A percentile compares a stretch with the other conserved stretches of the same genome.
phyloP scores from a whole-genome alignment of 2,329 filamentous ascomycete species.

The Beauveria sp. region DNA sequence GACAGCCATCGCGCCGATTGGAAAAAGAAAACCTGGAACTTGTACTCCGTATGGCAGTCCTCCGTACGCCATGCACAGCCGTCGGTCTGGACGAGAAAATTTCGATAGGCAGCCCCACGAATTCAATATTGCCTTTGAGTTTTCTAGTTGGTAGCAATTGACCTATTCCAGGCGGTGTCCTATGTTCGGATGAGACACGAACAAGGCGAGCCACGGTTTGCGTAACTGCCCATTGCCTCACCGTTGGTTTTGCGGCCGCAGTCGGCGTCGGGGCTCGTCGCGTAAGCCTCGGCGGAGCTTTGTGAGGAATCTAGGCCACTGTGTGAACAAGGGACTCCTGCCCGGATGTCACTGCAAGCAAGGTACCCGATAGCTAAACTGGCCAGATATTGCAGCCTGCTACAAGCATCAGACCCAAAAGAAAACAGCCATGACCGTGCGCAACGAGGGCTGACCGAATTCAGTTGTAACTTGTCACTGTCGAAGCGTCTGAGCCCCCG shows the following conservation, averaged over 20 bases:
- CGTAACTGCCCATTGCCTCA: not conserved
- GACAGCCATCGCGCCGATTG: not conserved
- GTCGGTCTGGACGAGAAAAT: not conserved
- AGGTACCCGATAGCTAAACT: slow-evolving; percentile 1
- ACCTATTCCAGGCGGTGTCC: not conserved
- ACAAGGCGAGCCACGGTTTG: not conserved
- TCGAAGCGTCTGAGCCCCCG: slow-evolving; percentile 3
- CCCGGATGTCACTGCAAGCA: slow-evolving; percentile 4
- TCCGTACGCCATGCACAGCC: not conserved
- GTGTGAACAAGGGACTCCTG: not conserved
- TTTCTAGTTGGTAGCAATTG: not conserved
- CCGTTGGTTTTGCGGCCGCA: slow-evolving; percentile 3
- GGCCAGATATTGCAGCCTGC: slow-evolving; percentile 5
- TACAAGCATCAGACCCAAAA: slow-evolving; percentile 7
- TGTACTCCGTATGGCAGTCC: not conserved
- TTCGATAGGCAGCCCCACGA: not conserved
- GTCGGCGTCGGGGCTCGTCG: not conserved
- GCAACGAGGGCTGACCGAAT: slow-evolving; percentile 3
- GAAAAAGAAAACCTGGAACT: slow-evolving; percentile 4
- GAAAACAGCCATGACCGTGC: slow-evolving; percentile 3
- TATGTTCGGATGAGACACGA: not conserved
- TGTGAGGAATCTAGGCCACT: slow-evolving; percentile 5
- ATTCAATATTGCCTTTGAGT: not conserved
- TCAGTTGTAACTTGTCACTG: slow-evolving; percentile 1
- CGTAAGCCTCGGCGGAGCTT: not conserved